A percentile compares a stretch with the other conserved stretches of the same genome.
Conservation (phyloP, 2,329 filamentous ascomycete species). For the Leptographium wingfieldii region DNA sequence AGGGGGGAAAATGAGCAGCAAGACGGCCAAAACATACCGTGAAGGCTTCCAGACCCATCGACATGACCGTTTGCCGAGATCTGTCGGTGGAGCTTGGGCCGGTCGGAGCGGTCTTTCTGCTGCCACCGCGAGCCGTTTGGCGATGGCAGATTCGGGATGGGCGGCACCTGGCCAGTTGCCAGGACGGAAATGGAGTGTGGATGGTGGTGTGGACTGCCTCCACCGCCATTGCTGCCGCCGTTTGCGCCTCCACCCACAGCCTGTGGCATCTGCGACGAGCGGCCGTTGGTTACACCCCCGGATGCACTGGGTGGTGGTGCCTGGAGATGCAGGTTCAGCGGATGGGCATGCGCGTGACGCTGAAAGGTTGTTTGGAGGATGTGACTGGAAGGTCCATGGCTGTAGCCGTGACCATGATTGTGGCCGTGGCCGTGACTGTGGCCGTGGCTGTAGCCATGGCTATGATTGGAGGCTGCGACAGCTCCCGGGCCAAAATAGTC, state of each 20-base stretch:
- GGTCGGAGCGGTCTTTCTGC: slow-evolving; percentile 41
- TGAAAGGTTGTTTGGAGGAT: slow-evolving; percentile 6
- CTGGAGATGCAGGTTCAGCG: neutral
- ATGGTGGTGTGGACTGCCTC: slow-evolving; percentile 20
- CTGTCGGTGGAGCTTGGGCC: slow-evolving; percentile 53
- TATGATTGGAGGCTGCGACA: slow-evolving; percentile 2
- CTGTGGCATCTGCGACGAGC: neutral
- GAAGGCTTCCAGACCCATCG: neutral
- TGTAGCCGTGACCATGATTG: slow-evolving; percentile 15
- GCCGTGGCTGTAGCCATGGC: neutral
- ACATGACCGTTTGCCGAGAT: slow-evolving; percentile 37
- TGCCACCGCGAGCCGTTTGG: slow-evolving; percentile 36
- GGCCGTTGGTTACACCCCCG: neutral
- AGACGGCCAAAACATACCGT: neutral
- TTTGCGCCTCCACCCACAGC: neutral
- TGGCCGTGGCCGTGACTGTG: neutral
- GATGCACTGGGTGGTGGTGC: neutral
- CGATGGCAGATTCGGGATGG: slow-evolving; percentile 40
- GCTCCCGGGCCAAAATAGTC: slow-evolving; percentile 69
- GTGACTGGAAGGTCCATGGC: slow-evolving; percentile 14
- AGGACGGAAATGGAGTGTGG: slow-evolving; percentile 56
- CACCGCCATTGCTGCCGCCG: slow-evolving; percentile 19
- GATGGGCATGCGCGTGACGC: neutral
- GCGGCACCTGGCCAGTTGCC: slow-evolving; percentile 65
- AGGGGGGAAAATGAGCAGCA: too few relatives aligned